These are phyloP conservation scores for Didymella keratinophila DNA, from an alignment of 2,329 filamentous ascomycete genomes.

Conservation along the genomic window DNA sequence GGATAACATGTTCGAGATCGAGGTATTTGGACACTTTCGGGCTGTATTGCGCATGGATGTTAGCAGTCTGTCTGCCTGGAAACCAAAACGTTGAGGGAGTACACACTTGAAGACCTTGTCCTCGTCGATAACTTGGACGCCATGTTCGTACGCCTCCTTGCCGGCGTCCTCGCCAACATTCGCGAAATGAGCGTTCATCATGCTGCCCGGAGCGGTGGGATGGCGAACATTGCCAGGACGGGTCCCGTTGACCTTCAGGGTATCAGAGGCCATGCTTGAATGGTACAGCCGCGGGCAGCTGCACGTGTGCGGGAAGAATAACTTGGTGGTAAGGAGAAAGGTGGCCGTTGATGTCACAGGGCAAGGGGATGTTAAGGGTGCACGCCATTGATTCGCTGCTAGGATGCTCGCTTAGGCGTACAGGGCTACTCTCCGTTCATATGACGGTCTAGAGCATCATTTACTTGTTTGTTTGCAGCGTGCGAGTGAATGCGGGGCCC, in stretches of 20 bases:
- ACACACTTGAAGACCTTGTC: slow-evolving; percentile 95
- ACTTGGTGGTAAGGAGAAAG: slow-evolving; percentile 40
- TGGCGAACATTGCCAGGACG: slow-evolving; percentile 49
- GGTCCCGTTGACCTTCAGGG: slow-evolving; percentile 46
- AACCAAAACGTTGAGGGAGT: not conserved
- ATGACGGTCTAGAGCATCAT: slow-evolving; percentile 42
- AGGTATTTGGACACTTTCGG: slow-evolving; percentile 83
- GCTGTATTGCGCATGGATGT: slow-evolving; percentile 57
- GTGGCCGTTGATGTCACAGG: slow-evolving; percentile 51
- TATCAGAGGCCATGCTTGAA: slow-evolving; percentile 41
- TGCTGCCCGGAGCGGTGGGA: slow-evolving; percentile 54
- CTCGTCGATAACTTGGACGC: slow-evolving; percentile 95
- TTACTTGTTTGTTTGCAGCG: slow-evolving; percentile 16
- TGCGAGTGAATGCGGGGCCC: slow-evolving; percentile 8
- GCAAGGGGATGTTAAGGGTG: slow-evolving; percentile 33
- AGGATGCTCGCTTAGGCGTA: slow-evolving; percentile 42
- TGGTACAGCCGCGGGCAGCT: slow-evolving; percentile 33
- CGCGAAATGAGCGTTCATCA: slow-evolving; percentile 83
- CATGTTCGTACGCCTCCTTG: slow-evolving; percentile 81
- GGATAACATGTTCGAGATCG: slow-evolving; percentile 77
- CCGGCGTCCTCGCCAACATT: slow-evolving; percentile 70
- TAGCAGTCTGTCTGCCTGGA: slow-evolving; percentile 26
- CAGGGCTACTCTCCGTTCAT: slow-evolving; percentile 34
- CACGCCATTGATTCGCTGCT: slow-evolving; percentile 40
- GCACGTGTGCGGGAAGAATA: slow-evolving; percentile 46